Evolutionary conservation across 164 flowering plant species (phyloP).

Genomic region (Chloranthus sessilifolius): DNA sequence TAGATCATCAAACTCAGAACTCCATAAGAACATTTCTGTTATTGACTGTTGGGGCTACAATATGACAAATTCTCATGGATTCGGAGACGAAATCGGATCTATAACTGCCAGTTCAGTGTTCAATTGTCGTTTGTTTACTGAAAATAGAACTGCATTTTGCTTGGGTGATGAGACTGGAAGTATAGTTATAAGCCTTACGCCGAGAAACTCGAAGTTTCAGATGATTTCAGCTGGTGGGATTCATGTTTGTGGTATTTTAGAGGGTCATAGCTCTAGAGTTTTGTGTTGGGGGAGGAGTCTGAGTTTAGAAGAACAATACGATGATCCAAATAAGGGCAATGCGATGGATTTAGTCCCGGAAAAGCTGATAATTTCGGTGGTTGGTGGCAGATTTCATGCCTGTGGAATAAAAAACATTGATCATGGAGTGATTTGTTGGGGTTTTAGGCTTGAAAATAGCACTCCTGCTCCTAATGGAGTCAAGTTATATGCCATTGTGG

Average conservation of each 20-base stretch:
- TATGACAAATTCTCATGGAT: slow-evolving; percentile 72
- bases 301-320: slow-evolving; percentile 40
- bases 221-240: slow-evolving; percentile 86
- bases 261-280: slow-evolving; percentile 44
- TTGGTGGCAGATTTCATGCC: slow-evolving; percentile 89
- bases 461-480: slow-evolving; percentile 56
- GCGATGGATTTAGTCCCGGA: slow-evolving; percentile 57
- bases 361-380: slow-evolving; percentile 56
- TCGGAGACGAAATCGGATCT: slow-evolving; percentile 56
- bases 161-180: slow-evolving; percentile 93
- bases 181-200: slow-evolving; percentile 52
- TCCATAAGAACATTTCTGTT: slow-evolving; percentile 33
- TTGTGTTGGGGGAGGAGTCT: slow-evolving; percentile 89
- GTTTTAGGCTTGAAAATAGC: slow-evolving; percentile 47
- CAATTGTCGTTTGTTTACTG: slow-evolving; percentile 75
- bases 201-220: slow-evolving; percentile 43
- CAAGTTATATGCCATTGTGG: slow-evolving; percentile 63
- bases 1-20: slow-evolving; percentile 40
- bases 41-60: slow-evolving; percentile 99
- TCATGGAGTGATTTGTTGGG: slow-evolving; percentile 80
- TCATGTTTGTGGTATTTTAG: slow-evolving; percentile 86
- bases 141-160: slow-evolving; percentile 63
- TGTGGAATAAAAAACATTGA: slow-evolving; percentile 74
- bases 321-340: slow-evolving; percentile 19
- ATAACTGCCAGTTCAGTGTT: slow-evolving; percentile 89